Evolutionary conservation across 306 rosid species (phyloP).

Genomic region (Phaseolus lunatus): DNA sequence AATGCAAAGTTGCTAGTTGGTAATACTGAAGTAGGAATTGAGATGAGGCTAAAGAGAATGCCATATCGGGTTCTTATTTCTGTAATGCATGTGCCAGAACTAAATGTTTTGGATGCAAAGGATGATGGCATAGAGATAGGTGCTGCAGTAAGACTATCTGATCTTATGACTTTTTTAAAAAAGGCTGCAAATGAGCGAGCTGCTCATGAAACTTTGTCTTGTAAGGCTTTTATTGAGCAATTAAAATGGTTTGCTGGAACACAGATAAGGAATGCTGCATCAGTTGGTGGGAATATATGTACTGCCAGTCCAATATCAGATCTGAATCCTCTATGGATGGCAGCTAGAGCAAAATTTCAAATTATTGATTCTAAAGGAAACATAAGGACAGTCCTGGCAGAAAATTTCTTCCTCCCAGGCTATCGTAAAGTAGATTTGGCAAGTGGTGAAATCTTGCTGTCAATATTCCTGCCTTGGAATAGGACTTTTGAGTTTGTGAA

Average conservation of each 20-base stretch:
- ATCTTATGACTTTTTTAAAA: constrained; percentile 66
- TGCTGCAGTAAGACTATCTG: constrained; percentile 86
- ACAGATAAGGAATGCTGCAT: constrained; percentile 89
- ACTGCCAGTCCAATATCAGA: constrained; percentile 99
- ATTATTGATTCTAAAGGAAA: constrained; percentile 74
- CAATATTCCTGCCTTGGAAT: constrained; percentile 93
- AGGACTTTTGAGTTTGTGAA: constrained; percentile 82
- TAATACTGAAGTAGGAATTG: constrained; percentile 95
- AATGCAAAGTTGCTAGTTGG: constrained; percentile 89
- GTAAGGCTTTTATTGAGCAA: constrained; percentile 88
- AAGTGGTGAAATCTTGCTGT: constrained; percentile 75
- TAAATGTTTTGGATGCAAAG: constrained; percentile 64
- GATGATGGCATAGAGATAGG: constrained; percentile 88
- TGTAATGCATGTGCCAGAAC: constrained; percentile 77
- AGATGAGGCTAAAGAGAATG: constrained; percentile 83
- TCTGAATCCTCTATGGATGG: constrained; percentile 98
- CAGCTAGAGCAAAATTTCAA: constrained; percentile 73
- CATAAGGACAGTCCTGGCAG: constrained; percentile 71
- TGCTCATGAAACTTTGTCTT: constrained; percentile 73
- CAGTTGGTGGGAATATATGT: constrained; percentile 94
- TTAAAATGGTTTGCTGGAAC: constrained; percentile 98
- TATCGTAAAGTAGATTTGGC: constrained; percentile 92
- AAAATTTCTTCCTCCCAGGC: constrained; percentile 72
- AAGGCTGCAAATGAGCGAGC: constrained; percentile 64
- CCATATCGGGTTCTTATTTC: constrained; percentile 73